Evolutionary conservation across 805 yeast species (phyloP).

Genomic region (Naumovozyma dairenensis): DNA sequence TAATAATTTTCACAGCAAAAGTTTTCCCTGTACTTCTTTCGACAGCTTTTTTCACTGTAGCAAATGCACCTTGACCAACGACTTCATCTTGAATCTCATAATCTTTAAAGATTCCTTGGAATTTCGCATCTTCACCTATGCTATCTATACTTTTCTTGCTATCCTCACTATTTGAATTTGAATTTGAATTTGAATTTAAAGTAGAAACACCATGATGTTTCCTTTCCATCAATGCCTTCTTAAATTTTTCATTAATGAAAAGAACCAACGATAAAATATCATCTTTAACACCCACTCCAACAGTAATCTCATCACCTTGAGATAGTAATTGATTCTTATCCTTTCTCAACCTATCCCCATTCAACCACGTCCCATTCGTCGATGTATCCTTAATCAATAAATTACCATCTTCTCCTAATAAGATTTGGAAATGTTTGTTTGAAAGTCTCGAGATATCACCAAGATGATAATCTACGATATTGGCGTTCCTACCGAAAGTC

Average conservation of each 20-base stretch:
- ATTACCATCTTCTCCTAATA: conserved; percentile 51
- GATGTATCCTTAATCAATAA: conserved; percentile 51
- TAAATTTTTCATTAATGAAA: conserved; percentile 32
- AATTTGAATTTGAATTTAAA: neutral
- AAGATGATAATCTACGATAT: conserved; percentile 49
- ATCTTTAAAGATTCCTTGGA: conserved; percentile 49
- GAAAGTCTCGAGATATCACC: conserved; percentile 59
- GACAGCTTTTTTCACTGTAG: conserved; percentile 84
- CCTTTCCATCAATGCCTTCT: conserved; percentile 20
- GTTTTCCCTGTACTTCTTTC: conserved; percentile 78
- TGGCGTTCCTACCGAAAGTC: conserved; percentile 64
- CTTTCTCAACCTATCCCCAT: conserved; percentile 61
- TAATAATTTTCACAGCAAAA: conserved; percentile 85
- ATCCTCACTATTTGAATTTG: neutral
- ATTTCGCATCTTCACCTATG: neutral
- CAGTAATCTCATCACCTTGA: conserved; percentile 89
- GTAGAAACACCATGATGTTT: too few species aligned
- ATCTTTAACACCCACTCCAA: conserved; percentile 73
- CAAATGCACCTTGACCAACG: conserved; percentile 97
- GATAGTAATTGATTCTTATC: conserved; percentile 70
- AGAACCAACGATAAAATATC: conserved; percentile 50
- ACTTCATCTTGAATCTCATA: conserved; percentile 75
- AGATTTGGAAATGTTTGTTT: conserved; percentile 61
- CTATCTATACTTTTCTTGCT: neutral
- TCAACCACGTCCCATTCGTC: conserved; percentile 88